Base-by-base conservation (phyloP, 1,284 basidiomycete genomes). In the Apiotrichum veenhuisii region DNA sequence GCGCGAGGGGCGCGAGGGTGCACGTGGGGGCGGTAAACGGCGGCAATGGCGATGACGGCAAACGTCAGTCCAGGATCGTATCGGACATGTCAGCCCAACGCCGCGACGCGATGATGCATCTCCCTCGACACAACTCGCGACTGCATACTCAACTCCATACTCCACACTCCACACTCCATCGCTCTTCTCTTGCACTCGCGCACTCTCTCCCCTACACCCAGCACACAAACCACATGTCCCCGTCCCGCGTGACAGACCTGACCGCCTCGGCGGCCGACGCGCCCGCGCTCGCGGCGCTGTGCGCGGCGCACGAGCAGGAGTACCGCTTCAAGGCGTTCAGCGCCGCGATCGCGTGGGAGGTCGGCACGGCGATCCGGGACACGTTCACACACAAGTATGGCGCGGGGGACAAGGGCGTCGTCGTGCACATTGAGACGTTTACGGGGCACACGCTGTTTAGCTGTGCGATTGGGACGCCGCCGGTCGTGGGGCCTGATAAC, bases 401-500 rank as follows among this genome's bases (percentile, higher is more conserved):
- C 20, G 22, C 47, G 11, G 58, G 55, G n/a, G 45, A 56, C 27
- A 45, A 51, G 23, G 53, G 75, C 1, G 64, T 72, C 36, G 69
- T 77, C 11, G 69, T 77, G 40, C 55, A 65, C 30, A 73, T 78
- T 36, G 64, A 67, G 53, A 63, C 68, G 22, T 73, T 73, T 41
- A 71, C 64, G 23, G 75, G 72, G 1, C 67, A 73, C 49, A 64
- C 60, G 15, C 64, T 77, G 30, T 78, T 78, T 54, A 61, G 63
- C 7, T 57, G 58, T 22, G 68, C 68, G 5, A 68, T 72, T 0
- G 77, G 77, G 3, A 54, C 61, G 22, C 61, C 71, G 20, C 65
- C 65, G 0, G 59, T 64, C 9, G 63, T 72, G 15, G 68, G 65
- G 2, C 67, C 70, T 2, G 68, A 68, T 25, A 75, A 77, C 64